These are phyloP conservation scores for Metschnikowia lochheadii DNA, from an alignment of 805 yeast species.

Conservation along the genomic window DNA sequence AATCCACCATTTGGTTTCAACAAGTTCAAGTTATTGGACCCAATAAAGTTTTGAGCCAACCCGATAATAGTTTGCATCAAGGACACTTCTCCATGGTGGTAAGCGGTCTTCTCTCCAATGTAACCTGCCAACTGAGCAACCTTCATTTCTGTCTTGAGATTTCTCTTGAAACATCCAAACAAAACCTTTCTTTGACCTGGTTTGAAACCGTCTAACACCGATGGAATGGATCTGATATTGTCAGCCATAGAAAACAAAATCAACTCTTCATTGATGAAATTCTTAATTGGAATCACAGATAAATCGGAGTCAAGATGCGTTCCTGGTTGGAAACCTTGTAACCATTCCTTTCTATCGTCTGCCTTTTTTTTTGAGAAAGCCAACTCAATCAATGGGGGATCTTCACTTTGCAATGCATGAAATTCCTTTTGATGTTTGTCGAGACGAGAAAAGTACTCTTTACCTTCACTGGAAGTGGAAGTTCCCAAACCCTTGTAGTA, in stretches of 20 bases:
- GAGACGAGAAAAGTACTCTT: conserved; percentile 81
- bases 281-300: conserved; percentile 78
- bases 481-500: conserved; percentile 99
- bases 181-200: conserved; percentile 96
- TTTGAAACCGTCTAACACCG: conserved; percentile 89
- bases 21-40: conserved; percentile 82
- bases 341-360: conserved; percentile 96
- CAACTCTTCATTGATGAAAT: conserved; percentile 91
- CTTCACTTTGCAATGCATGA: conserved; percentile 75
- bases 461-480: conserved; percentile 74
- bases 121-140: conserved; percentile 90
- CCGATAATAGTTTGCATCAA: conserved; percentile 88
- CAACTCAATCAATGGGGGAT: conserved; percentile 73
- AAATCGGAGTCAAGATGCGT: conserved; percentile 81
- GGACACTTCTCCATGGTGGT: conserved; percentile 93
- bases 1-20: conserved; percentile 91
- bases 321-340: conserved; percentile 86
- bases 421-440: conserved; percentile 84
- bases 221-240: conserved; percentile 91
- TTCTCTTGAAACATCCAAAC: conserved; percentile 81
- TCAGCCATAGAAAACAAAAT: conserved; percentile 96
- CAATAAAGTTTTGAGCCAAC: conserved; percentile 91
- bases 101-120: conserved; percentile 82
- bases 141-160: conserved; percentile 71
- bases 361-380: conserved; percentile 95